Conservation (phyloP, 768 basidiomycete genomes). For the Gymnopilus junonius region DNA sequence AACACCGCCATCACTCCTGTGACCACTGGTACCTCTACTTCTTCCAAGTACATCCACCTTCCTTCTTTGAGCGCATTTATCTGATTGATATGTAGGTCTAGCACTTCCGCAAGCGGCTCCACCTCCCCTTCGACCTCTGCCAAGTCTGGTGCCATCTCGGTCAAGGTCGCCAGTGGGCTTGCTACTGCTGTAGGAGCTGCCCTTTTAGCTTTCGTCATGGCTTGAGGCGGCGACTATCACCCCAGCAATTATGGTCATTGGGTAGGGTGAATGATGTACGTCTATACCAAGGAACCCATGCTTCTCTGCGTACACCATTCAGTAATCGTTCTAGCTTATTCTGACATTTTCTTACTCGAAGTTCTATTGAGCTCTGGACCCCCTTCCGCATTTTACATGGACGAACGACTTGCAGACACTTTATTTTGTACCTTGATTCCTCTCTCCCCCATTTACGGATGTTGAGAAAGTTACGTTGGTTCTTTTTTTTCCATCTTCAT, state of each 20-base stretch:
- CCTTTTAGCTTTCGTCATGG: conserved; percentile 10
- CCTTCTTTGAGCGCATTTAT: not conserved
- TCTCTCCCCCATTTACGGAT: not conserved
- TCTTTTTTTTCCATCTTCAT: not conserved
- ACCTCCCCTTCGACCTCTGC: conserved; percentile 16
- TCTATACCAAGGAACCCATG: conserved; percentile 2
- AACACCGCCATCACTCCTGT: conserved; percentile 11
- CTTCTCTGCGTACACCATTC: not conserved
- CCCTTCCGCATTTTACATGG: not conserved
- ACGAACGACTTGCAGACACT: conserved; percentile 5
- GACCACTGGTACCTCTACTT: conserved; percentile 3
- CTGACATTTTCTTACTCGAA: not conserved
- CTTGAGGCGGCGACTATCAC: not conserved
- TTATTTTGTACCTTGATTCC: not conserved
- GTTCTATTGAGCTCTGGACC: conserved; percentile 1
- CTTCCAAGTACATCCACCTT: conserved; percentile 8
- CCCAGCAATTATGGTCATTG: not conserved
- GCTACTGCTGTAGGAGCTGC: conserved; percentile 10
- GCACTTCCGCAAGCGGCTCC: not conserved
- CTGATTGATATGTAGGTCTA: not conserved
- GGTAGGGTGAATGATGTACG: not conserved
- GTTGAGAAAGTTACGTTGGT: not conserved
- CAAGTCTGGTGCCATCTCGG: conserved; percentile 19
- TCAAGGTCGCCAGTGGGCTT: conserved; percentile 17
- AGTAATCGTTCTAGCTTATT: not conserved